phyloP scores from a whole-genome alignment of 148 eudicot genomes.

The Rhododendron griersonianum region DNA sequence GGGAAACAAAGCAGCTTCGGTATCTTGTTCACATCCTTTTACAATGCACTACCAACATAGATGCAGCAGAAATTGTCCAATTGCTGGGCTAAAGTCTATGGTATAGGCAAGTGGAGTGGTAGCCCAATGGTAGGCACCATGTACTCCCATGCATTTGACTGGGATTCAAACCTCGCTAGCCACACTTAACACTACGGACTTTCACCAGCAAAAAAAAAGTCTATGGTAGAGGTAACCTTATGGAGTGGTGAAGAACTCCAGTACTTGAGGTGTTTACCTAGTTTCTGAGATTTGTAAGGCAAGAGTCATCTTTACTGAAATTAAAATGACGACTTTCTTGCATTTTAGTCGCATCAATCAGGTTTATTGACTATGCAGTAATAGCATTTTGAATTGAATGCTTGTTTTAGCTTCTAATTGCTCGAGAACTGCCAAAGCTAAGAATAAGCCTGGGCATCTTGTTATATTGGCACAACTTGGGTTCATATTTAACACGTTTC shows the following conservation, averaged over 20 bases:
- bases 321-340: not conserved
- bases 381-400: not conserved
- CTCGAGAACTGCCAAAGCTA: not conserved
- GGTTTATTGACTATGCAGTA: not conserved
- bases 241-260: not conserved
- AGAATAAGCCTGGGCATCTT: not conserved
- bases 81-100: not conserved
- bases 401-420: not conserved
- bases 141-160: not conserved
- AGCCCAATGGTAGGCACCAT: not conserved
- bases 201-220: not conserved
- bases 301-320: not conserved
- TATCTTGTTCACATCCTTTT: not conserved
- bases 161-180: not conserved
- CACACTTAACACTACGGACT: not conserved
- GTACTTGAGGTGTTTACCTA: not conserved
- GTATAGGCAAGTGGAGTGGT: not conserved
- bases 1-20: not conserved
- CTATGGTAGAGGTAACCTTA: not conserved
- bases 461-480: not conserved
- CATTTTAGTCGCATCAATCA: not conserved
- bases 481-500: not conserved
- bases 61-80: not conserved
- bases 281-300: not conserved
- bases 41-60: not conserved